Evolutionary conservation across 2,329 filamentous ascomycete species (phyloP).

Genomic region (Talaromyces sp.): DNA sequence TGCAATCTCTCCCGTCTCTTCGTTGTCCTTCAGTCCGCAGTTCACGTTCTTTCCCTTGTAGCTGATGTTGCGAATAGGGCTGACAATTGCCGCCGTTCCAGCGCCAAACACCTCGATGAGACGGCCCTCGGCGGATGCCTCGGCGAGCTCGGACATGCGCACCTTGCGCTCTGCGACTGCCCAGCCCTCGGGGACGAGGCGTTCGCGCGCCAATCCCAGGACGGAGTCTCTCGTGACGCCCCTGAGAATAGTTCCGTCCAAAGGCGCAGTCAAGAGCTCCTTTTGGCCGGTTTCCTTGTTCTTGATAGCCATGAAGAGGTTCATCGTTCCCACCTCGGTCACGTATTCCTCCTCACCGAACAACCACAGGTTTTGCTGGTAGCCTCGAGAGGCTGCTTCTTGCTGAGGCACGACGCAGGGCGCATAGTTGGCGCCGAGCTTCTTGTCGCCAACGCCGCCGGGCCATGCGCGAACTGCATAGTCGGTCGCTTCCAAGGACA

Average conservation of each 20-base stretch:
- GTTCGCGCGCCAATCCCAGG: constrained; percentile 77
- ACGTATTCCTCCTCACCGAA: constrained; percentile 94
- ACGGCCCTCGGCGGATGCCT: constrained; percentile 77
- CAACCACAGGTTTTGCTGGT: constrained; percentile 97
- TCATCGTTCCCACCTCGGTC: constrained; percentile 98
- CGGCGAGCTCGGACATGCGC: constrained; percentile 78
- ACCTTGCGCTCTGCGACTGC: constrained; percentile 82
- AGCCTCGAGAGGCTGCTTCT: constrained; percentile 82
- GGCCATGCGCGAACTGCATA: constrained; percentile 98
- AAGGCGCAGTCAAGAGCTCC: constrained; percentile 87
- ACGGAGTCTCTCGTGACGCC: constrained; percentile 92
- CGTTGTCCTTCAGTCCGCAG: constrained; percentile 71
- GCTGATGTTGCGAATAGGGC: constrained; percentile 80
- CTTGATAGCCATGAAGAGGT: constrained; percentile 83
- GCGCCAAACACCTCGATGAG: constrained; percentile 90
- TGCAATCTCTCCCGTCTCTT: constrained; percentile 86
- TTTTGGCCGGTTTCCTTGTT: constrained; percentile 84
- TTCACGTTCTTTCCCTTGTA: constrained; percentile 78
- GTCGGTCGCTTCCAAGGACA: constrained; percentile 91
- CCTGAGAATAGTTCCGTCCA: constrained; percentile 94
- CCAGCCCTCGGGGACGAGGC: constrained; percentile 81
- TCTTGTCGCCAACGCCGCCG: constrained; percentile 95
- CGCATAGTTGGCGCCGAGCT: constrained; percentile 98
- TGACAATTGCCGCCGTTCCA: constrained; percentile 90
- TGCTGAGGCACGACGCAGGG: constrained; percentile 96